These are phyloP conservation scores for Buddleja alternifolia DNA, from an alignment of 257 asterid species.

Conservation along the genomic window DNA sequence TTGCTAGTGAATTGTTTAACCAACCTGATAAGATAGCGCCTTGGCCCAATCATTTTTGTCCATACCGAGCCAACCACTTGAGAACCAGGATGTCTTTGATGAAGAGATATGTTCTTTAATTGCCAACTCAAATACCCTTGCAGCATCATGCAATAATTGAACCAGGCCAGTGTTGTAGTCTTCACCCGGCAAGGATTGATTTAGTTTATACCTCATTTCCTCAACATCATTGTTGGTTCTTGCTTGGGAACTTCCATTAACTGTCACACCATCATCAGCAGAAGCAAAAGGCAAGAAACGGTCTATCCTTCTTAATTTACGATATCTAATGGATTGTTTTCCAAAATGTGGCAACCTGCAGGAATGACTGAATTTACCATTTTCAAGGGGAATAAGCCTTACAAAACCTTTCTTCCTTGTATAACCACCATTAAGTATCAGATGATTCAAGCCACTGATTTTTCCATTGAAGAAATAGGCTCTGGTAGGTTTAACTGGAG, in stretches of 20 bases:
- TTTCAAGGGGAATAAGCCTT: constrained; percentile 46
- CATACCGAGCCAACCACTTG: constrained; percentile 89
- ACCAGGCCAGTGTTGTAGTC: constrained; percentile 72
- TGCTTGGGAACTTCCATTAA: constrained; percentile 69
- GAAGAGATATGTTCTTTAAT: constrained; percentile 64
- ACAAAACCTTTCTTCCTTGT: constrained; percentile 48
- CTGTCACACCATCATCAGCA: constrained; percentile 84
- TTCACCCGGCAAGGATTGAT: constrained; percentile 77
- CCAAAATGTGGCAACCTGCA: constrained; percentile 38
- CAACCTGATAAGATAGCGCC: constrained; percentile 91
- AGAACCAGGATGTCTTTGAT: constrained; percentile 85
- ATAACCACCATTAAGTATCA: constrained; percentile 40
- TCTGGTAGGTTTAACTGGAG: constrained; percentile 55
- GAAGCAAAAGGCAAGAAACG: constrained; percentile 67
- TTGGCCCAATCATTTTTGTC: constrained; percentile 87
- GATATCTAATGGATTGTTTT: constrained; percentile 42
- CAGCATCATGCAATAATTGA: constrained; percentile 92
- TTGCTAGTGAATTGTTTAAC: background rate
- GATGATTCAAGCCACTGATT: constrained; percentile 43
- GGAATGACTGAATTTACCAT: constrained; percentile 39
- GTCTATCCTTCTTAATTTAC: constrained; percentile 50
- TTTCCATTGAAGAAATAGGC: constrained; percentile 43
- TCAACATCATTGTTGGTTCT: constrained; percentile 56
- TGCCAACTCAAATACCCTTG: constrained; percentile 87
- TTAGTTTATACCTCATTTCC: constrained; percentile 67